Evolutionary conservation across 768 basidiomycete genomes (phyloP), one percentile per base, ranked within the genome.

Genomic region (Suillus lakei): DNA sequence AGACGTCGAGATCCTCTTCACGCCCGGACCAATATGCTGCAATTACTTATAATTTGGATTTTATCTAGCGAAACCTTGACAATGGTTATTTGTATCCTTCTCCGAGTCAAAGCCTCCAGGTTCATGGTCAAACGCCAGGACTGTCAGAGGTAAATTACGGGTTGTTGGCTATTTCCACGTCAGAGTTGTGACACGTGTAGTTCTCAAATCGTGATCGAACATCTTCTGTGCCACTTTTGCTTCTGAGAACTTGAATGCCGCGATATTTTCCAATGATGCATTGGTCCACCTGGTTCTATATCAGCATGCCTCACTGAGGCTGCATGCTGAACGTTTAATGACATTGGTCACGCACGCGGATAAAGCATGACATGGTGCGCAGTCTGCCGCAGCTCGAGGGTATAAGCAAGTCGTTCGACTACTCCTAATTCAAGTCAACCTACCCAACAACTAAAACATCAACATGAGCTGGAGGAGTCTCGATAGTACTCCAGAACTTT

Each of bases 381-480:
- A 18, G 58, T 59, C 26, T 28, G 7, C 50, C 28, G 18, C 18
- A 59, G 58, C n/a, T 23, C 21, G 39, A 41, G 26, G 21, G 10
- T 28, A 59, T 39, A 59, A 59, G 28, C 39, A 41, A 59, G 58
- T 41, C 18, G 18, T 26, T 41, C 16, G 10, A 41, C 10, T 65
- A 39, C 48, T 36, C 28, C 10, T 46, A 18, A 34, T 56, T 30
- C 23, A 38, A 46, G 23, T 51, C 30, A 48, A 54, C 43, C 32
- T 38, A 9, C 54, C 30, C n/a, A 16, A 62, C 51, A 6, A 58
- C 12, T 15, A 55, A 32, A 61, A 9, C 15, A 34, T 30, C 36
- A 41, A 0, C n/a, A 63, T 63, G 62, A 63, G 62, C 26, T 63
- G 62, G 62, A 59, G 62, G n/a, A 63, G 62, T 56, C 53, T 63